phyloP scores from a whole-genome alignment of 306 rosid species.

The Sicyos baderoa region DNA sequence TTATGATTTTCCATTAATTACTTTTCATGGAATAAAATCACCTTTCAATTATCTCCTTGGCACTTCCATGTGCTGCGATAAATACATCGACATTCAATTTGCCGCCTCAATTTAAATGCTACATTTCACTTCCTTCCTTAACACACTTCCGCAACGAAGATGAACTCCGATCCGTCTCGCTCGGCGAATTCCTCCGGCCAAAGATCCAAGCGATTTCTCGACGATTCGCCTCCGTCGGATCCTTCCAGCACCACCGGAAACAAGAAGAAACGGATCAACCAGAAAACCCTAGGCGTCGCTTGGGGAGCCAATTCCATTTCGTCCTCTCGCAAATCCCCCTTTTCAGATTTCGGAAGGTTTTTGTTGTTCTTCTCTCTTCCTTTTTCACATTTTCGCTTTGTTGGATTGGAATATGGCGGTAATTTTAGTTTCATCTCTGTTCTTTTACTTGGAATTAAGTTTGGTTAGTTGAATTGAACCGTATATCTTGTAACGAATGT shows the following conservation, averaged over 20 bases:
- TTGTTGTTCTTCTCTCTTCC: neutral
- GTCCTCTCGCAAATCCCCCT: constrained; percentile 53
- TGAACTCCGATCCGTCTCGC: constrained; percentile 55
- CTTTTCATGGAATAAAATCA: too few species aligned
- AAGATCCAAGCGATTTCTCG: constrained; percentile 43
- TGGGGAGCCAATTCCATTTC: constrained; percentile 69
- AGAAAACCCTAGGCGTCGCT: constrained; percentile 76
- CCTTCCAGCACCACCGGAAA: constrained; percentile 21
- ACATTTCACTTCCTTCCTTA: constrained; percentile 8
- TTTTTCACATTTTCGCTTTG: neutral
- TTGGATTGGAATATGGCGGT: neutral
- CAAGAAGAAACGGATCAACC: constrained; percentile 33
- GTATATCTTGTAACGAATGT: neutral
- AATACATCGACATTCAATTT: constrained; percentile 2
- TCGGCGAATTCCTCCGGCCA: constrained; percentile 40
- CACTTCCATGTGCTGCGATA: neutral
- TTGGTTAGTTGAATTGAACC: neutral
- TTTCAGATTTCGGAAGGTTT: constrained; percentile 62
- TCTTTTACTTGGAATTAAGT: neutral
- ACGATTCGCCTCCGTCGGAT: constrained; percentile 35
- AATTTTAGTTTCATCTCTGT: neutral
- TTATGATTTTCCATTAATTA: too few species aligned
- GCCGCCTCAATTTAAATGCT: constrained; percentile 38
- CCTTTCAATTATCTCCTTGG: neutral
- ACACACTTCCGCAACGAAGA: constrained; percentile 16